Base-by-base conservation (phyloP, 1,284 basidiomycete genomes). In the Nidula niveotomentosa region DNA sequence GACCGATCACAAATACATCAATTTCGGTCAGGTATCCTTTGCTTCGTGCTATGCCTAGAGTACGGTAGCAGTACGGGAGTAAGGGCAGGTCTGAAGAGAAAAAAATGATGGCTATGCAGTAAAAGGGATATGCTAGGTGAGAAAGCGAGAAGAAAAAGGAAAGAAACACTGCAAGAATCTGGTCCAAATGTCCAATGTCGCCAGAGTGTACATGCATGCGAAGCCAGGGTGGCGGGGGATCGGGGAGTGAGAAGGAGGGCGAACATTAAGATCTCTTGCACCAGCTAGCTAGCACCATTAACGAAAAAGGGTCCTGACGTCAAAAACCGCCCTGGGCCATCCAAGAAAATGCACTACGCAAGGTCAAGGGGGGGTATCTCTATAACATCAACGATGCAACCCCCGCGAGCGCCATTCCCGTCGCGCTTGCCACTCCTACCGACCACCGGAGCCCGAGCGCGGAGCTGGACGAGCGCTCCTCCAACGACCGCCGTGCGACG, bases 391-490 rank as follows among this genome's bases (percentile, higher is more conserved):
- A 36, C 36, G 58, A 58, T 30, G 50, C 58, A 34, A 57, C 33
- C 23, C 53, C 59, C 37, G 48, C 41, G 13, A 52, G 8, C 17
- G 53, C 18, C 35, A 56, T 41, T 8, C 57, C 57, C 49, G 64
- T 55, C 18, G 63, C 56, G 49, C 60, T 66, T 18, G 67, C 54
- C 55, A 58, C 36, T 53, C 57, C 58, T 45, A 49, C 54, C 33
- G 65, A 62, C 55, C 69, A 65, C 36, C 63, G 30, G 30, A 30
- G 56, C 47, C 61, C 51, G 18, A 62, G 62, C 36, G 60, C 62
- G 36, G 69, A 71, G 53, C 62, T 64, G 48, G 65, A 65, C 45
- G 56, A 54, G 46, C 68, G 68, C 53, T 47, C 18, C 61, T 64
- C 51, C 55, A 64, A 47, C 9, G 57, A 61, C 37, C 59, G 59